Conservation (phyloP, 208 protist species). For the Leishmania amazonensis region DNA sequence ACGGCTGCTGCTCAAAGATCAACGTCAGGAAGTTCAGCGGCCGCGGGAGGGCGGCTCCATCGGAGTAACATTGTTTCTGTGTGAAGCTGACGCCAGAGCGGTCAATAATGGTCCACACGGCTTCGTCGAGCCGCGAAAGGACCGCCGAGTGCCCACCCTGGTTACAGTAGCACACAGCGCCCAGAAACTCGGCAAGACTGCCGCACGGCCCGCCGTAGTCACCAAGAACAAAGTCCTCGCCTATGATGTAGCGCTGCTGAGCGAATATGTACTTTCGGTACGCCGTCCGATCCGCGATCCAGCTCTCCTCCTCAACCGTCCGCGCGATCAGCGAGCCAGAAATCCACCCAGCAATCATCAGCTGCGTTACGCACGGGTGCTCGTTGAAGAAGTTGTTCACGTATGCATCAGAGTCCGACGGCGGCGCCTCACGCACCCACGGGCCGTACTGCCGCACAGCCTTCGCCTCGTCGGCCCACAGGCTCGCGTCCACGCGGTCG, state of each 20-base stretch:
- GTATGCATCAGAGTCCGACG: neutral
- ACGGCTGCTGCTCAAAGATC: neutral
- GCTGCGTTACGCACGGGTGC: constrained; percentile 14
- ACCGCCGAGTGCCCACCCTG: constrained; percentile 10
- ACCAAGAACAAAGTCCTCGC: constrained; percentile 52
- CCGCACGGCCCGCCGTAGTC: constrained; percentile 53
- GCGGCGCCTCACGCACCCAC: neutral
- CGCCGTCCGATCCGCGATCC: constrained; percentile 9
- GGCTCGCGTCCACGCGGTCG: neutral
- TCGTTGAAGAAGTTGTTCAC: constrained; percentile 20
- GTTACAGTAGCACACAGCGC: constrained; percentile 51
- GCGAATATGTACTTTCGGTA: constrained; percentile 35
- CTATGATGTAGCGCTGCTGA: constrained; percentile 61
- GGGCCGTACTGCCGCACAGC: constrained; percentile 2
- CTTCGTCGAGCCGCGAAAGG: neutral
- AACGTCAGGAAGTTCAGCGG: constrained; percentile 15
- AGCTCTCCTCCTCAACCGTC: constrained; percentile 15
- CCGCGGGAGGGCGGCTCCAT: neutral
- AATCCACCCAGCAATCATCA: constrained; percentile 55
- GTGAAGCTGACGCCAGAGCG: constrained; percentile 4
- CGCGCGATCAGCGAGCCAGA: constrained; percentile 28
- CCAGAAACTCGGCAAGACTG: constrained; percentile 9
- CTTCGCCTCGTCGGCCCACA: neutral
- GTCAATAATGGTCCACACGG: neutral
- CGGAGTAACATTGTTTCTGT: constrained; percentile 7